A percentile compares a stretch with the other conserved stretches of the same genome.
Conservation (phyloP, 73 alveolate species). For the Tetrahymena elliotti region DNA sequence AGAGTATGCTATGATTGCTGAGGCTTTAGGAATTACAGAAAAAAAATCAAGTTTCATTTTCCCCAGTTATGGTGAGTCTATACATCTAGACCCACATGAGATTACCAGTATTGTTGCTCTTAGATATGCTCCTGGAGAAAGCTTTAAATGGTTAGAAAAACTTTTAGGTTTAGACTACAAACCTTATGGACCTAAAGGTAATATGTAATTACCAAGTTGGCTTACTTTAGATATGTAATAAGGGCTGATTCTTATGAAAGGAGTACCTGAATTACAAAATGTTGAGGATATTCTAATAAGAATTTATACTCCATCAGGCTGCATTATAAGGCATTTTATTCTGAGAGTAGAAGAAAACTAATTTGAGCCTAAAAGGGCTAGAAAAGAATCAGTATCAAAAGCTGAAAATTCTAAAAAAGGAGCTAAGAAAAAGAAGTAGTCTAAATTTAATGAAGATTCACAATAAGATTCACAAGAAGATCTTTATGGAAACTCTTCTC, state of each 20-base stretch:
- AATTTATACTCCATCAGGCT: background rate
- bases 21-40: background rate
- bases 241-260: background rate
- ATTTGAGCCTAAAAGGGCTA: background rate
- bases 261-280: background rate
- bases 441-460: background rate
- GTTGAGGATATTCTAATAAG: background rate
- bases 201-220: background rate
- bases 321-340: background rate
- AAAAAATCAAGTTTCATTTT: background rate
- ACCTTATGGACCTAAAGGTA: background rate
- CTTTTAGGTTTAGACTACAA: background rate
- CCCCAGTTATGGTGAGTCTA: background rate
- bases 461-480: background rate
- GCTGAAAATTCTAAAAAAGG: background rate
- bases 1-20: background rate
- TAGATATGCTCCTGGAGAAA: background rate
- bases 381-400: background rate
- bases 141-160: background rate
- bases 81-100: background rate
- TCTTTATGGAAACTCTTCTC: too few relatives aligned
- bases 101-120: background rate
- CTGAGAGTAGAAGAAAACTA: background rate
- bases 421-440: too few relatives aligned
- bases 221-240: background rate